Conservation (phyloP, 306 rosid genomes). For the Cucumis hystrix region DNA sequence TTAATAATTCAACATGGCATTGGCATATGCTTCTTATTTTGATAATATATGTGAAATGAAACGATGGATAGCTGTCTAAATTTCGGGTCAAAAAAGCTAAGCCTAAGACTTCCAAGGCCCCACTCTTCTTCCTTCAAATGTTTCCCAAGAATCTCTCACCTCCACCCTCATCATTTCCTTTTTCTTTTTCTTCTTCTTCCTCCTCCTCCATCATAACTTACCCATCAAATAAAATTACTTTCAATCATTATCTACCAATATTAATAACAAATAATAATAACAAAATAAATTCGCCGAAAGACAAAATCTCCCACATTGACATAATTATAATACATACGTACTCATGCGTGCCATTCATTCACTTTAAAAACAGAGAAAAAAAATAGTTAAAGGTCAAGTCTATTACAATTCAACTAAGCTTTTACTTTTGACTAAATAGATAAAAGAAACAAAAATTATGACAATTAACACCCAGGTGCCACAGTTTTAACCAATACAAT, state of each 20-base stretch:
- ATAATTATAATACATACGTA: background rate
- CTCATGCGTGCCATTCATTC: too few relatives aligned
- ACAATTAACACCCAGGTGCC: background rate
- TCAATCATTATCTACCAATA: background rate
- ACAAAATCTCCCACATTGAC: background rate
- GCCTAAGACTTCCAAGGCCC: background rate
- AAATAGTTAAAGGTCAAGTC: too few relatives aligned
- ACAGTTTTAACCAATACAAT: background rate
- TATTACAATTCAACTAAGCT: too few relatives aligned
- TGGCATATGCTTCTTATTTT: background rate
- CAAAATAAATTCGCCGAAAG: background rate
- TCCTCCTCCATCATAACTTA: background rate
- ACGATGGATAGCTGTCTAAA: background rate
- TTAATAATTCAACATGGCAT: background rate
- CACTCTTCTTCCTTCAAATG: background rate
- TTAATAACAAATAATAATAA: too few relatives aligned
- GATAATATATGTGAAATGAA: background rate
- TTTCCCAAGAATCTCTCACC: conserved; percentile 4
- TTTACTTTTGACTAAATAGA: too few relatives aligned
- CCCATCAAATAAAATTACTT: background rate
- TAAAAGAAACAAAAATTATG: background rate
- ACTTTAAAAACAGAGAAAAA: too few relatives aligned
- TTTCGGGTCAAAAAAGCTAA: background rate
- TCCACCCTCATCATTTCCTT: background rate
- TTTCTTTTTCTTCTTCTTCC: background rate